Evolutionary conservation across 75 land plant genomes (phyloP), one percentile per base, ranked within the genome.

Genomic region (Picea sitchensis): DNA sequence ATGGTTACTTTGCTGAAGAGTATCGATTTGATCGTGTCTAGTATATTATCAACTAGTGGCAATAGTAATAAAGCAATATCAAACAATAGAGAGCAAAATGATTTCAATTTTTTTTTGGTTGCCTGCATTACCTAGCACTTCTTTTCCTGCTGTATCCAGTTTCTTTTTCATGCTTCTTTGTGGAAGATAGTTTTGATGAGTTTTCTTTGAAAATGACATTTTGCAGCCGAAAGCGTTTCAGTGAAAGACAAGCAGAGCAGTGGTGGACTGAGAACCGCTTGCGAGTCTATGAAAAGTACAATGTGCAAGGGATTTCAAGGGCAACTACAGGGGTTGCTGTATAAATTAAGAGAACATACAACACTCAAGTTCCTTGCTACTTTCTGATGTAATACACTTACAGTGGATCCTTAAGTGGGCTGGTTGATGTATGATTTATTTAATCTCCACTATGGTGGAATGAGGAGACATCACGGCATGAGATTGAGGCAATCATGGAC

Each of bases 221-320:
- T 77, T 83, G 78, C 97, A 96, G 97, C 68, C 90, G 93, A 15
- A 96, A 92, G 79, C 83, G 89, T 51, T 96, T 96, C 81, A 96
- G 90, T 51, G 98, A 94, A 57, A 81, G 83, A 75, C 90, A 92
- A 76, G 98, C 98, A 75, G 98, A 94, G 88, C 85, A 82, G 31
- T 96, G 98, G 98, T 96, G 98, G 98, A 80, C 85, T 15, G 91
- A 90, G 64, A 89, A 94, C 76, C 80, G 82, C 18, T 67, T 77
- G 5, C 86, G 82, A 72, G 84, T 96, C 34, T 86, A 86, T 54
- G 90, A 92, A 77, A 87, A 88, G 61, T 89, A 90, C 61, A 80
- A 79, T 15, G 83, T 89, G 41, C 89, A 86, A 67, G 84, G 41
- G 56, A 76, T 61, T 30, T 17, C 41, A 6, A 14, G 34, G 60